phyloP scores from a whole-genome alignment of 2,329 filamentous ascomycete genomes.

The Canariomyces notabilis region DNA sequence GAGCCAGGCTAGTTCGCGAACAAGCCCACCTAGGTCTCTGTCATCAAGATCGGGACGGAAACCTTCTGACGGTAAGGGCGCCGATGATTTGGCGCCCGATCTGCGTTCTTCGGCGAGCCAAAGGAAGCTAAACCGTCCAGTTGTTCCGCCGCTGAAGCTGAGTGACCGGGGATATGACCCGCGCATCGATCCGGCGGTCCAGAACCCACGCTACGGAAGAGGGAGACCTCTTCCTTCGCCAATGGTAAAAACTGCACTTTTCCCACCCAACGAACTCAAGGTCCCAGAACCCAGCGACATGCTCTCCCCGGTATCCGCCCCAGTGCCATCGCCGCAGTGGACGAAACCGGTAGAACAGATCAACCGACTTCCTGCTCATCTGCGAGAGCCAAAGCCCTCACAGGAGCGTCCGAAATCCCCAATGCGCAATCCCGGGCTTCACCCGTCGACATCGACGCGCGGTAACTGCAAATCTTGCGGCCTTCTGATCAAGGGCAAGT shows the following conservation, averaged over 20 bases:
- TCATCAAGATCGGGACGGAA: constrained; percentile 32
- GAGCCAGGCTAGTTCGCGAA: constrained; percentile 54
- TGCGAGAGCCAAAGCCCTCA: background rate
- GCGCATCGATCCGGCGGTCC: constrained; percentile 32
- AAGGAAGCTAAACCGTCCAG: constrained; percentile 27
- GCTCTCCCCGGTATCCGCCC: constrained; percentile 12
- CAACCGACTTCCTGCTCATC: background rate
- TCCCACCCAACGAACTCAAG: background rate
- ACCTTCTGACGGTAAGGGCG: constrained; percentile 40
- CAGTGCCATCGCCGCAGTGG: constrained; percentile 17
- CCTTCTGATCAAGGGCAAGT: constrained; percentile 77
- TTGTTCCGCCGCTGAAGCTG: constrained; percentile 20
- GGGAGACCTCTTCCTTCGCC: constrained; percentile 26
- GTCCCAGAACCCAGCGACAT: constrained; percentile 1
- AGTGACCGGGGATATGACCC: constrained; percentile 30
- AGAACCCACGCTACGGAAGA: constrained; percentile 23
- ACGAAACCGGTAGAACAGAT: constrained; percentile 13
- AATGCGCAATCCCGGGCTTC: background rate
- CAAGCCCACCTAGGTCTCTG: constrained; percentile 48
- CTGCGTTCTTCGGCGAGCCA: constrained; percentile 48
- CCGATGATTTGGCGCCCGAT: constrained; percentile 52
- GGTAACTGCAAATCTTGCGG: constrained; percentile 81
- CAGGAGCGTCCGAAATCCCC: constrained; percentile 9
- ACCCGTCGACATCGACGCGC: constrained; percentile 42
- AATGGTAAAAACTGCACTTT: background rate